These are phyloP conservation scores for Ilyonectria destructans DNA, from an alignment of 2,329 filamentous ascomycete species.

Conservation along the genomic window DNA sequence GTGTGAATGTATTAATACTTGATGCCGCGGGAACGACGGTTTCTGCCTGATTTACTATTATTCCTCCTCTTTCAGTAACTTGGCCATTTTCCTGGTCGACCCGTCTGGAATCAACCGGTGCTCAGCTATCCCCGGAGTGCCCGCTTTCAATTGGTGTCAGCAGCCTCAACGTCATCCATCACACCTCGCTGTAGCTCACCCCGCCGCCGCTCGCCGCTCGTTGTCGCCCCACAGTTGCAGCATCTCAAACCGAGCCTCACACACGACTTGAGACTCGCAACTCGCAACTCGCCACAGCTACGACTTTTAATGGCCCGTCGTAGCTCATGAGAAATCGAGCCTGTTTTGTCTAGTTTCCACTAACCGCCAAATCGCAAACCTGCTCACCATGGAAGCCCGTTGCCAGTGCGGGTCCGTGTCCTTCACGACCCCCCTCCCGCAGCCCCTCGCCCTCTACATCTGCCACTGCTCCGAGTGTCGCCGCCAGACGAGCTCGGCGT, in stretches of 20 bases:
- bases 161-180: conserved; percentile 30
- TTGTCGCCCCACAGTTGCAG: background rate
- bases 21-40: background rate
- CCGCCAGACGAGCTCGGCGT: conserved; percentile 76
- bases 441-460: conserved; percentile 78
- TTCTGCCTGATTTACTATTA: conserved; percentile 17
- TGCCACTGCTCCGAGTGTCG: conserved; percentile 81
- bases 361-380: background rate
- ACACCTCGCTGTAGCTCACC: conserved; percentile 12
- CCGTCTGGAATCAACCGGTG: background rate
- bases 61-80: background rate
- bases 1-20: conserved; percentile 13
- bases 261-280: too few relatives aligned
- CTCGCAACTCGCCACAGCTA: background rate
- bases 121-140: conserved; percentile 5
- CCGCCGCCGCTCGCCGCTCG: conserved; percentile 1
- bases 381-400: conserved; percentile 66
- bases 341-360: background rate
- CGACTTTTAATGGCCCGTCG: background rate
- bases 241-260: background rate
- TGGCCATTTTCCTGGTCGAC: background rate
- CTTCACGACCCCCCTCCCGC: conserved; percentile 74
- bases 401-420: conserved; percentile 77
- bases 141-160: conserved; percentile 23
- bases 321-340: background rate